Base-by-base conservation (phyloP, 768 basidiomycete genomes). In the Crucibulum laeve region DNA sequence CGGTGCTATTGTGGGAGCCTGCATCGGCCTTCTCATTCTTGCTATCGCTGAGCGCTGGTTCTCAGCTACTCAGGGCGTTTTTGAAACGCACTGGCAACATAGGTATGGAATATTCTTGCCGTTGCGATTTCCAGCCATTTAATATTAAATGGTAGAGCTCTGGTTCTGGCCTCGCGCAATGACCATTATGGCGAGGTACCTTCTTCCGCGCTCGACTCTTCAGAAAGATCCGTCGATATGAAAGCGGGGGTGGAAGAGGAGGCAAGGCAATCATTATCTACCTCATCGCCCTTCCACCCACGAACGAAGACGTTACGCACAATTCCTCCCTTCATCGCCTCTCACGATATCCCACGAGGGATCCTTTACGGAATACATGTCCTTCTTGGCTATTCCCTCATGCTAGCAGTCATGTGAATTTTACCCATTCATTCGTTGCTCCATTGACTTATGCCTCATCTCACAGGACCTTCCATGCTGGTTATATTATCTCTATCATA, bases 381-480 rank as follows among this genome's bases (percentile, higher is more conserved):
- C 32, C 60, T 79, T 17, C 53, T 93, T 17, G 65, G 64, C 19
- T 94, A 89, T 52, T 51, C 70, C 4, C 73, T 94, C 44, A 94
- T 95, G 91, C 61, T 91, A 57, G 79, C 77, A 6, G 73, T 88
- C 53, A 91, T 91, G 88, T 90, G 61, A 63, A 82, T 60, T 34
- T 8, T 19, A 19, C 15, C n/a, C 42, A 15, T 33, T 43, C 26
- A 13, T 17, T 37, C 28, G 8, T 41, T 30, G 11, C 15, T 24
- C 38, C n/a, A 18, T 19, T 39, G 24, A 25, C 42, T 36, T 26
- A 37, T 36, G 34, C 30, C 41, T 28, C 26, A 45, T 34, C 48
- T 35, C 49, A 43, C 55, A 94, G 91, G 92, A 87, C 87, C 4
- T 93, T 87, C 64, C 82, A 91, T 51, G 83, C 75, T 4, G 83